A percentile compares a stretch with the other conserved stretches of the same genome.
phyloP scores from a whole-genome alignment of 192 early-diverging fungal genomes.

The Lobosporangium transversale region DNA sequence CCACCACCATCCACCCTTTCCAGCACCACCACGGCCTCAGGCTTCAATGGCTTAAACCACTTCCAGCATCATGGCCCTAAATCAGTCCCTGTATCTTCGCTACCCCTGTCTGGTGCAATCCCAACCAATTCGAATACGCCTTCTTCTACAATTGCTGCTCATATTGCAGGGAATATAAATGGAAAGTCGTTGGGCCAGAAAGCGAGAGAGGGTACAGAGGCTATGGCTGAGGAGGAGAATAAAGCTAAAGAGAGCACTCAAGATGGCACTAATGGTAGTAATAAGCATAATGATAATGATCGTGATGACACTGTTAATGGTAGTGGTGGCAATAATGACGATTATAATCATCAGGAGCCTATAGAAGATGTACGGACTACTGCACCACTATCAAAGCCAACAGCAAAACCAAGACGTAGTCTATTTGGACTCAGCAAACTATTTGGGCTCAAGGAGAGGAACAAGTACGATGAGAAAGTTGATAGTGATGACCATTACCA shows the following conservation, averaged over 20 bases:
- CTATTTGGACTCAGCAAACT: conserved; percentile 12
- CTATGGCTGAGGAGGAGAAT: not conserved
- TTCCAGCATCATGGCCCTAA: conserved; percentile 10
- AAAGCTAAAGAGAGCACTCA: no score
- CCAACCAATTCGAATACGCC: not conserved
- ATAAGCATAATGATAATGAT: not conserved
- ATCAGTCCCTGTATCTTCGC: not conserved
- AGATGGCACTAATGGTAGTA: no score
- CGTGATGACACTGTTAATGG: not conserved
- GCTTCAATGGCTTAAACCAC: no score
- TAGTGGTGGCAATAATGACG: not conserved
- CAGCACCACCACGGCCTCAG: not conserved
- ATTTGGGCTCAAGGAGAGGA: conserved; percentile 5
- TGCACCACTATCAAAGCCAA: no score
- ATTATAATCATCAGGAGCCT: no score
- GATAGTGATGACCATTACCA: not conserved
- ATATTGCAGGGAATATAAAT: not conserved
- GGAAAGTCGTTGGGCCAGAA: no score
- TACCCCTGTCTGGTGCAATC: not conserved
- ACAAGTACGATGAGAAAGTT: not conserved
- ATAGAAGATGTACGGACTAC: no score
- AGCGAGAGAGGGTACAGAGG: no score
- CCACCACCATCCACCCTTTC: conserved; percentile 1
- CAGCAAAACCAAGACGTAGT: conserved; percentile 6
- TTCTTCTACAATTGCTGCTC: conserved; percentile 5